Evolutionary conservation across 495 filamentous ascomycete genomes (phyloP).

Genomic region (Neurospora hispaniola): DNA sequence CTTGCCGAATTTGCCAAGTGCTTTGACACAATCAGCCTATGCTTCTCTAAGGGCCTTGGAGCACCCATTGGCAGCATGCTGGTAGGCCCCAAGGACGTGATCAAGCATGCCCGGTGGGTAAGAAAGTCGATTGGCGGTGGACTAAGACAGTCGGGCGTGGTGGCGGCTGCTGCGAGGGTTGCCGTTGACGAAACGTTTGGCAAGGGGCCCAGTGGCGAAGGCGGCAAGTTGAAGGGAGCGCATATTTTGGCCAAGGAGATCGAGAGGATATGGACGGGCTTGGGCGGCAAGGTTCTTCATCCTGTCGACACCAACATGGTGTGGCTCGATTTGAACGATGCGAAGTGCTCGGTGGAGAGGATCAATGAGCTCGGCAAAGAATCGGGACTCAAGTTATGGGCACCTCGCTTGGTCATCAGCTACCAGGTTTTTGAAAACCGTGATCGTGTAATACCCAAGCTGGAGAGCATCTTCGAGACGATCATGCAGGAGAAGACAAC

Average conservation of each 20-base stretch:
- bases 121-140: constrained; percentile 82
- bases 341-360: constrained; percentile 29
- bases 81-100: constrained; percentile 52
- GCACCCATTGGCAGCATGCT: constrained; percentile 80
- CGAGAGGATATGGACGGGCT: constrained; percentile 48
- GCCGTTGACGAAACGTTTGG: constrained; percentile 62
- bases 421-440: constrained; percentile 47
- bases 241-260: constrained; percentile 59
- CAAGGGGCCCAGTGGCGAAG: constrained; percentile 45
- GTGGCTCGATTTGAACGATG: constrained; percentile 67
- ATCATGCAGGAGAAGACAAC: constrained; percentile 17
- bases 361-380: constrained; percentile 41
- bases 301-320: constrained; percentile 89
- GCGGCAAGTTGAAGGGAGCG: constrained; percentile 50
- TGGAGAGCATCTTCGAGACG: constrained; percentile 39
- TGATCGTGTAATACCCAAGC: constrained; percentile 36
- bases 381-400: constrained; percentile 42
- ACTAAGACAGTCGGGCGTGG: constrained; percentile 55
- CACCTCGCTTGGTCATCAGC: constrained; percentile 50
- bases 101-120: constrained; percentile 66
- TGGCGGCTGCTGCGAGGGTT: constrained; percentile 48
- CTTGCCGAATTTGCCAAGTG: constrained; percentile 57
- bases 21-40: constrained; percentile 75
- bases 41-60: constrained; percentile 83
- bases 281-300: constrained; percentile 48